Conservation (phyloP, 2,329 filamentous ascomycete species). For the Trichoderma koningiopsis region DNA sequence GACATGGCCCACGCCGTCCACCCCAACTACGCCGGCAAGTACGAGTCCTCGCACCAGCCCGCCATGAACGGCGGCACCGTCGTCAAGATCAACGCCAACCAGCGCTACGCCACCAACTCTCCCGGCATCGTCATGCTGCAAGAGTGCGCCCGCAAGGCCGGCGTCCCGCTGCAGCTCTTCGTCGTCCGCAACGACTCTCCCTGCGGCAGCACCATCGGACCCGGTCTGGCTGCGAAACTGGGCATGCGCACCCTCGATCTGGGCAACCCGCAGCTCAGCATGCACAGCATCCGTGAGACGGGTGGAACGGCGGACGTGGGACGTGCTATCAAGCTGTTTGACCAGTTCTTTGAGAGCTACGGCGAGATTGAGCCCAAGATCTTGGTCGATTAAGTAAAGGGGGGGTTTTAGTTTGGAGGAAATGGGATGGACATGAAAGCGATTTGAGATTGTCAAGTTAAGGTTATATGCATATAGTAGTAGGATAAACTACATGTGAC, state of each 20-base stretch:
- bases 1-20: slow-evolving; percentile 98
- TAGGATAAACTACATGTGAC: not conserved
- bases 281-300: slow-evolving; percentile 96
- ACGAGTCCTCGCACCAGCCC: slow-evolving; percentile 86
- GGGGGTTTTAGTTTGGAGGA: not conserved
- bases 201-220: slow-evolving; percentile 95
- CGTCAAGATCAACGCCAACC: slow-evolving; percentile 98
- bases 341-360: slow-evolving; percentile 83
- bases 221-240: slow-evolving; percentile 87
- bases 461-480: not conserved
- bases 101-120: slow-evolving; percentile 93
- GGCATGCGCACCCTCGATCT: slow-evolving; percentile 88
- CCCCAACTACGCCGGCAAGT: slow-evolving; percentile 91
- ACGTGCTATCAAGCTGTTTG: slow-evolving; percentile 82
- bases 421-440: not conserved
- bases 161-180: slow-evolving; percentile 90
- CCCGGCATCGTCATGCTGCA: slow-evolving; percentile 92
- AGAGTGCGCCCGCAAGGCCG: slow-evolving; percentile 73
- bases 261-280: slow-evolving; percentile 90
- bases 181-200: slow-evolving; percentile 94
- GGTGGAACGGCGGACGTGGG: slow-evolving; percentile 86
- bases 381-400: slow-evolving; percentile 67
- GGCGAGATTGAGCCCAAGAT: slow-evolving; percentile 82
- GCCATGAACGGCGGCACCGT: slow-evolving; percentile 96
- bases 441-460: not conserved